phyloP scores from a whole-genome alignment of 1,284 basidiomycete genomes.

The Ganoderma leucocontextum region DNA sequence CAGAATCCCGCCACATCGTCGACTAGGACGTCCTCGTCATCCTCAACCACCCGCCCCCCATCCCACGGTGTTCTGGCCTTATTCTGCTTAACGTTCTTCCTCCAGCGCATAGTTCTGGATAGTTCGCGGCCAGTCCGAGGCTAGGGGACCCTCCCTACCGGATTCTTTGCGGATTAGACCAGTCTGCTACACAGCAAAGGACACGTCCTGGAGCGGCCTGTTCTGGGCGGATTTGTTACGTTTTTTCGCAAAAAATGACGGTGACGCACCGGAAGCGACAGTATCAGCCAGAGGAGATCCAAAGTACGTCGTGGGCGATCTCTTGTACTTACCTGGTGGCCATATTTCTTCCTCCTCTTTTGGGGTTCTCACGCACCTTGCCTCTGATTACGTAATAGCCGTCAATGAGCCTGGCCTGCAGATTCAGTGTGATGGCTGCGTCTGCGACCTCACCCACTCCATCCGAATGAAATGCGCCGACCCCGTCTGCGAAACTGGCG shows the following conservation, averaged over 20 bases:
- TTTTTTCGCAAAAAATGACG: slow-evolving; percentile 58
- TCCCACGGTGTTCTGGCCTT: neutral
- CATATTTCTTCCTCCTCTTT: slow-evolving; percentile 32
- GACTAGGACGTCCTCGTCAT: slow-evolving; percentile 4
- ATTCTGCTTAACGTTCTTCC: neutral
- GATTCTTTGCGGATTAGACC: slow-evolving; percentile 14
- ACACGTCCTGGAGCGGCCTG: slow-evolving; percentile 11
- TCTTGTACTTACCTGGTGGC: slow-evolving; percentile 39
- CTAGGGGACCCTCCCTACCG: slow-evolving; percentile 20
- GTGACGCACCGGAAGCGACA: slow-evolving; percentile 80
- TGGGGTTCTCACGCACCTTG: slow-evolving; percentile 48
- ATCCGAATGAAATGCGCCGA: slow-evolving; percentile 93
- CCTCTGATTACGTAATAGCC: slow-evolving; percentile 57
- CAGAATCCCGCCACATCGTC: slow-evolving; percentile 1
- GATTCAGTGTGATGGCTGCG: slow-evolving; percentile 79
- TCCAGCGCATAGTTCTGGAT: slow-evolving; percentile 6
- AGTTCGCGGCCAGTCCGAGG: slow-evolving; percentile 3
- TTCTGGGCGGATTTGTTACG: slow-evolving; percentile 23
- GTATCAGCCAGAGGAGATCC: slow-evolving; percentile 76
- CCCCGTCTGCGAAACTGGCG: slow-evolving; percentile 74
- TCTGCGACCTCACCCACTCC: slow-evolving; percentile 85
- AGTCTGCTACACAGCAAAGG: slow-evolving; percentile 10
- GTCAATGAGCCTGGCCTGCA: slow-evolving; percentile 82
- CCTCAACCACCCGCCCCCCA: slow-evolving; percentile 8
- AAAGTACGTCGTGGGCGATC: slow-evolving; percentile 57